These are phyloP conservation scores for Nectriaceae sp. DNA, from an alignment of 2,329 filamentous ascomycete species.

Conservation along the genomic window DNA sequence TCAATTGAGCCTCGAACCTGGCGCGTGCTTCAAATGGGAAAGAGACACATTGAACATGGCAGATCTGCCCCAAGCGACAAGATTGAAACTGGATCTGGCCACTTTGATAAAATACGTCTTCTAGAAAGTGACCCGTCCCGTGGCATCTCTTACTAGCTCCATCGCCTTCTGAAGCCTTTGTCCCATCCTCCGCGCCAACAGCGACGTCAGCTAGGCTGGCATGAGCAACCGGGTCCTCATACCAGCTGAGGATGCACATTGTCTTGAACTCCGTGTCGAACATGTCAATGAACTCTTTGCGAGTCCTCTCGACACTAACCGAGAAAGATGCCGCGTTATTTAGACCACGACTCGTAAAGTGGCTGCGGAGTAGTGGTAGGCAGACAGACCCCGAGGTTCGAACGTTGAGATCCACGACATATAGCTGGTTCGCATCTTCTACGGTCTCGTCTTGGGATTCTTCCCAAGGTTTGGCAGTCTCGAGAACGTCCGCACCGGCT, in stretches of 20 bases:
- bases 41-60: no score
- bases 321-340: slow-evolving; percentile 32
- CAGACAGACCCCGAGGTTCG: slow-evolving; percentile 35
- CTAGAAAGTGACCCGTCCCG: no score
- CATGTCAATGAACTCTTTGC: slow-evolving; percentile 27
- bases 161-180: no score
- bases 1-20: background rate
- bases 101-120: no score
- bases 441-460: no score
- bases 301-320: slow-evolving; percentile 19
- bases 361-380: slow-evolving; percentile 30
- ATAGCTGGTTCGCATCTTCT: slow-evolving; percentile 15
- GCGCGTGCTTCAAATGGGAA: background rate
- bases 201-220: slow-evolving; percentile 34
- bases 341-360: slow-evolving; percentile 31
- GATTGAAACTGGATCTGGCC: no score
- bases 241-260: slow-evolving; percentile 36
- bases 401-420: slow-evolving; percentile 39
- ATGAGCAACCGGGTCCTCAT: slow-evolving; percentile 28
- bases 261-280: slow-evolving; percentile 30
- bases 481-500: slow-evolving; percentile 35
- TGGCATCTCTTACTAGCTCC: no score
- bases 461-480: slow-evolving; percentile 24
- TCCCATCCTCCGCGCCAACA: slow-evolving; percentile 30
- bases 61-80: no score